phyloP scores from a whole-genome alignment of 2,329 filamentous ascomycete species.

The Aspergillus eucalypticola region DNA sequence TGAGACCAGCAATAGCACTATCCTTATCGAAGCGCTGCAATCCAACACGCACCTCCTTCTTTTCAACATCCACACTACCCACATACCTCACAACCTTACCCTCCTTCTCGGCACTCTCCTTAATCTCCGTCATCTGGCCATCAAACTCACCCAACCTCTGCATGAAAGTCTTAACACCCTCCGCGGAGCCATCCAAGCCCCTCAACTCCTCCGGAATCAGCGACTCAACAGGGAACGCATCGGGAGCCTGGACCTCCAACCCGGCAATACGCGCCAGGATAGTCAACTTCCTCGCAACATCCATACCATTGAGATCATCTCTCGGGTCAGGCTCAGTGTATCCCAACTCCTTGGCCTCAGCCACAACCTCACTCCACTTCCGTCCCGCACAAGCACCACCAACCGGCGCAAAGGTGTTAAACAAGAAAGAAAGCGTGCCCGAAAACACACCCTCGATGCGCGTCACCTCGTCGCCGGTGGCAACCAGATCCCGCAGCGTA shows the following conservation, averaged over 20 bases:
- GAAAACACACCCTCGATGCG: constrained; percentile 97
- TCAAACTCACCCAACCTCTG: constrained; percentile 78
- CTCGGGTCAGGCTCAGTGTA: constrained; percentile 89
- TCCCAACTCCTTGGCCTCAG: constrained; percentile 86
- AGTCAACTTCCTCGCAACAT: constrained; percentile 93
- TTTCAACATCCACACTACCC: constrained; percentile 84
- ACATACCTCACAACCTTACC: constrained; percentile 94
- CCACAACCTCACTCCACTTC: constrained; percentile 87
- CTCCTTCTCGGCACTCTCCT: constrained; percentile 78
- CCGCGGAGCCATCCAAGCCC: constrained; percentile 59
- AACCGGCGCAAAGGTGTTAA: constrained; percentile 92
- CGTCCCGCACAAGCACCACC: constrained; percentile 60
- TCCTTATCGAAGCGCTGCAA: constrained; percentile 84
- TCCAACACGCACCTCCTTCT: constrained; percentile 83
- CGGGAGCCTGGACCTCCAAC: constrained; percentile 76
- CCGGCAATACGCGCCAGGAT: constrained; percentile 88
- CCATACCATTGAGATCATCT: constrained; percentile 82
- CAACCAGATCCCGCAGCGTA: constrained; percentile 88
- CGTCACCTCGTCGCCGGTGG: constrained; percentile 86
- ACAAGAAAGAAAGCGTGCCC: constrained; percentile 96
- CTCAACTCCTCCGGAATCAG: constrained; percentile 88
- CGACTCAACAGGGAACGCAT: constrained; percentile 89
- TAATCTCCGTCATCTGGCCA: constrained; percentile 82
- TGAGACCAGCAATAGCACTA: constrained; percentile 88
- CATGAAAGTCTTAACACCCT: constrained; percentile 78